phyloP scores from a whole-genome alignment of 176 grass and related monocot species.

The Musa acuminata region DNA sequence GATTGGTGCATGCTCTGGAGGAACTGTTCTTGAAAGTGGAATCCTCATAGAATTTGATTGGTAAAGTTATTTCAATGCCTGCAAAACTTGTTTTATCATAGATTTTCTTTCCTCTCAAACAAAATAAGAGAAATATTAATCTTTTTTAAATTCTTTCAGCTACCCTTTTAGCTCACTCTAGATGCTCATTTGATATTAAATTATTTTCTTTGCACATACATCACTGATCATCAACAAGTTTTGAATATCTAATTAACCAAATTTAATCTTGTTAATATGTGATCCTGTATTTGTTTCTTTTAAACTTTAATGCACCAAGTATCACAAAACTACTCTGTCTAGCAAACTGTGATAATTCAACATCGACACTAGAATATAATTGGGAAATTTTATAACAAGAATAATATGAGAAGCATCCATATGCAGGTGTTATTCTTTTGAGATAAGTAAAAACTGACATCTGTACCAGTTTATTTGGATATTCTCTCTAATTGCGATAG shows the following conservation, averaged over 20 bases:
- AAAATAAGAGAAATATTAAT: too few species aligned
- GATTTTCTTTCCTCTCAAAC: not conserved
- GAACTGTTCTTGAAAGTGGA: slow-evolving; percentile 82
- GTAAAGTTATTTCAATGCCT: slow-evolving; percentile 31
- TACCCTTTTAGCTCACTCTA: not conserved
- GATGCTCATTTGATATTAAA: not conserved
- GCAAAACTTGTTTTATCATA: not conserved
- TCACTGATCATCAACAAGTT: not conserved
- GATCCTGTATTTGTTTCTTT: not conserved
- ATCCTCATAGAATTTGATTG: slow-evolving; percentile 94
- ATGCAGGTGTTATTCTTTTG: too few species aligned
- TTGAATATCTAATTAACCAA: not conserved
- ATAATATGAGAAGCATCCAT: not conserved
- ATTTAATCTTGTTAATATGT: not conserved
- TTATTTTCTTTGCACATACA: not conserved
- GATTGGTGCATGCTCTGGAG: slow-evolving; percentile 38
- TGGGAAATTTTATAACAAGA: too few species aligned
- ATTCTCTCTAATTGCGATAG: not conserved
- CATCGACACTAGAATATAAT: too few species aligned
- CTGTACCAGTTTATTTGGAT: too few species aligned
- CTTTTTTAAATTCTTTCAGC: not conserved
- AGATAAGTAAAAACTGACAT: too few species aligned
- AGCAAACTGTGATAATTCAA: too few species aligned
- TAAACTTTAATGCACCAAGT: not conserved
- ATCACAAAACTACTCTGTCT: too few species aligned